Percentiles rank a stretch among this genome's conserved stretches.
These are phyloP conservation scores for Colletotrichum aenigma DNA, from an alignment of 2,329 filamentous ascomycete species.

Conservation along the genomic window DNA sequence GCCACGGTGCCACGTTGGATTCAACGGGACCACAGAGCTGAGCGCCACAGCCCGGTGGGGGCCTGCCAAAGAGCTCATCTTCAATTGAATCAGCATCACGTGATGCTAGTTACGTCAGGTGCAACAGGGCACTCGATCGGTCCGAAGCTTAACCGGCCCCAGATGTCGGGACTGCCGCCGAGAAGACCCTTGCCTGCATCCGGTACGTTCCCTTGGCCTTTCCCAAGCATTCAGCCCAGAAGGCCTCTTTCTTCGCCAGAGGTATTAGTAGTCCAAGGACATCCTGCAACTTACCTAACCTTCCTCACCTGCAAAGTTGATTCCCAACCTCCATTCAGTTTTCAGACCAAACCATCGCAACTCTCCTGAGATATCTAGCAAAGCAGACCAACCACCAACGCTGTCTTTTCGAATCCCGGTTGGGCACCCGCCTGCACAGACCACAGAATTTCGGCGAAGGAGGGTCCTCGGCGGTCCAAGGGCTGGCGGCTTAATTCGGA, in stretches of 20 bases:
- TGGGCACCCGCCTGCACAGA: slow-evolving; percentile 1
- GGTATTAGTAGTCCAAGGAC: background rate
- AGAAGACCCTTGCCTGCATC: slow-evolving; percentile 13
- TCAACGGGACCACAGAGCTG: background rate
- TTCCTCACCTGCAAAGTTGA: background rate
- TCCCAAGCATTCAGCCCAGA: background rate
- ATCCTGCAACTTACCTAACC: background rate
- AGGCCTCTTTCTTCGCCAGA: background rate
- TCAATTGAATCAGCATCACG: background rate
- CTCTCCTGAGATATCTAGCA: background rate
- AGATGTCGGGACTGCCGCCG: background rate
- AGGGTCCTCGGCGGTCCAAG: background rate
- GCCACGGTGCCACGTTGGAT: slow-evolving; percentile 11
- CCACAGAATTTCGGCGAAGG: background rate
- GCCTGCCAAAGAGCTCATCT: background rate
- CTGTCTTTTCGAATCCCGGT: background rate
- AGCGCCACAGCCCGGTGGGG: slow-evolving; percentile 8
- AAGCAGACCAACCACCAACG: background rate
- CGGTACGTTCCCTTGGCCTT: slow-evolving; percentile 11
- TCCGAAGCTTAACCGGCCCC: slow-evolving; percentile 14
- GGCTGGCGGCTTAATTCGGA: slow-evolving; percentile 18
- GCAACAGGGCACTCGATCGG: background rate
- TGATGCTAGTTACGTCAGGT: background rate
- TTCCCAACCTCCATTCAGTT: background rate
- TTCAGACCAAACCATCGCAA: background rate